A percentile compares a stretch with the other conserved stretches of the same genome.
These are phyloP conservation scores for Phalaenopsis equestris DNA, from an alignment of 106 monocot genomes.

Conservation along the genomic window DNA sequence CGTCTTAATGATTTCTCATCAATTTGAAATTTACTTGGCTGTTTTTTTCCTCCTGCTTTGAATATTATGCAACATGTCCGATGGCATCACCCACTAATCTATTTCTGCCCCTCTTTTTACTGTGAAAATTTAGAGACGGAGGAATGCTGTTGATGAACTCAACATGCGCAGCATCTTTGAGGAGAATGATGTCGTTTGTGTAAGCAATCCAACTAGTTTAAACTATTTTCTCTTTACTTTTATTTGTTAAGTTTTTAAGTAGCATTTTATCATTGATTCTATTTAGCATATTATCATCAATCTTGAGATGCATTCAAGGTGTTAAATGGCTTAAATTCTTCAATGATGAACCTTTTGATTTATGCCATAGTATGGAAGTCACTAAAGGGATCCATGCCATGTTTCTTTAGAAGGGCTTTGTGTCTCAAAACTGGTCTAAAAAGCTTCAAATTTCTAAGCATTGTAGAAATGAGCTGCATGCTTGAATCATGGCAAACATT, in stretches of 20 bases:
- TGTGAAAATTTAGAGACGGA: conserved; percentile 54
- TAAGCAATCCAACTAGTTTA: conserved; percentile 30
- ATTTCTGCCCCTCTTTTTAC: background rate
- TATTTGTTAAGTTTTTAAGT: background rate
- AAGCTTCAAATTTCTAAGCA: too few species aligned
- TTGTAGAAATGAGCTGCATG: too few species aligned
- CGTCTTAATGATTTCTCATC: background rate
- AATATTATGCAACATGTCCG: background rate
- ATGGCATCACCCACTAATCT: background rate
- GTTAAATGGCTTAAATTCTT: background rate
- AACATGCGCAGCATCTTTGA: conserved; percentile 97
- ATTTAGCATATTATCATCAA: background rate
- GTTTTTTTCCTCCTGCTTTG: background rate
- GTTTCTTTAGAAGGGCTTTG: background rate
- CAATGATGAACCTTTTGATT: background rate
- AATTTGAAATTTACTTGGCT: background rate
- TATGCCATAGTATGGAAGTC: background rate
- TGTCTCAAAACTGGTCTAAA: background rate
- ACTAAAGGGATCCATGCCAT: background rate
- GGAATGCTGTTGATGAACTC: conserved; percentile 97
- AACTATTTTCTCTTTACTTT: background rate
- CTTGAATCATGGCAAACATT: too few species aligned
- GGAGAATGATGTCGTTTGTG: conserved; percentile 97
- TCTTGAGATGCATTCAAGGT: background rate
- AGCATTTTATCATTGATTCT: background rate